phyloP scores from a whole-genome alignment of 1,284 basidiomycete species.

The Mycosarcoma maydis region DNA sequence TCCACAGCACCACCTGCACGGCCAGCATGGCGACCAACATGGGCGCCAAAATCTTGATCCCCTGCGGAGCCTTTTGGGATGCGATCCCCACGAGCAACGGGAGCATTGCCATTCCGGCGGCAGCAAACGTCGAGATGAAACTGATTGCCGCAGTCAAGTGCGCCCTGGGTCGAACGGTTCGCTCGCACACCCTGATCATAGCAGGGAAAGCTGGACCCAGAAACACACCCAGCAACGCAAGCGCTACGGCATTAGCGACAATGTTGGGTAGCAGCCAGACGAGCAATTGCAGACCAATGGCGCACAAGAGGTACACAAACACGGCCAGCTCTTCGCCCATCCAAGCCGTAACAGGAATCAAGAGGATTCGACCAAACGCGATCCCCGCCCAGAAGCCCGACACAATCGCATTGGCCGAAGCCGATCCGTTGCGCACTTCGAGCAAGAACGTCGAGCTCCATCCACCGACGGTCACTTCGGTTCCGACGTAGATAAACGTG shows the following conservation, averaged over 20 bases:
- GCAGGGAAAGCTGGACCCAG: conserved; percentile 52
- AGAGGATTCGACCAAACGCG: conserved; percentile 44
- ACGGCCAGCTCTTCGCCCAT: conserved; percentile 48
- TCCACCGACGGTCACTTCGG: conserved; percentile 54
- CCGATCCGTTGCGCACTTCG: conserved; percentile 23
- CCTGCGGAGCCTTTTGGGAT: conserved; percentile 32
- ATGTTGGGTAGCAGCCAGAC: conserved; percentile 52
- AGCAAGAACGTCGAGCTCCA: conserved; percentile 45
- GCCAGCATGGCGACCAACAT: conserved; percentile 42
- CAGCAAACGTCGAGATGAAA: conserved; percentile 40
- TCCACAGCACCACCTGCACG: conserved; percentile 38
- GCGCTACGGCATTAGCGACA: conserved; percentile 44
- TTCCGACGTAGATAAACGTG: conserved; percentile 48
- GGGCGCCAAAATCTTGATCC: conserved; percentile 45
- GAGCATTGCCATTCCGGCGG: conserved; percentile 47
- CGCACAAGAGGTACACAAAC: conserved; percentile 36
- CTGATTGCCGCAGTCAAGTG: conserved; percentile 48
- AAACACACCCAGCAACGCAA: conserved; percentile 47
- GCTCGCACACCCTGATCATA: conserved; percentile 32
- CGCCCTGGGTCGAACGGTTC: conserved; percentile 36
- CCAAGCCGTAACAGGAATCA: conserved; percentile 44
- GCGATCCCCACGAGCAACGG: conserved; percentile 48
- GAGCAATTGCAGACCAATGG: conserved; percentile 46
- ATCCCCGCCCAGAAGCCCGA: conserved; percentile 56
- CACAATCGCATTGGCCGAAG: conserved; percentile 42